Percentiles rank a stretch among this genome's conserved stretches.
These are phyloP conservation scores for Umbelopsis sp. DNA, from an alignment of 192 early-diverging fungal genomes.

Conservation along the genomic window DNA sequence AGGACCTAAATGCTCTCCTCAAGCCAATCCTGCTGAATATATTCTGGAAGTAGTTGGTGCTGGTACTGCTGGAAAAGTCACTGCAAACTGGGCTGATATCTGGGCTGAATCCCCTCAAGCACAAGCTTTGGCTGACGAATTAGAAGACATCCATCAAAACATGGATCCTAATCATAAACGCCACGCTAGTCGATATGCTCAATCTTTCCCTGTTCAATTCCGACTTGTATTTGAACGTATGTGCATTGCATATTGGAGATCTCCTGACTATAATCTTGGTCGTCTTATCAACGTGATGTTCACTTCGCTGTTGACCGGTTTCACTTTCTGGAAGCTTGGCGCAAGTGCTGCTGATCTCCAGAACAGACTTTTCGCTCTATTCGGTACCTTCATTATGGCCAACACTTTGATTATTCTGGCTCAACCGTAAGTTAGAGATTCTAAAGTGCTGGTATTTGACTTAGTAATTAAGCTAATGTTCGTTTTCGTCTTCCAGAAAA, in stretches of 20 bases:
- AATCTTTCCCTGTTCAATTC: constrained; percentile 49
- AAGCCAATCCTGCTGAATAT: constrained; percentile 86
- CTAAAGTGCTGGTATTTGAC: too few species aligned
- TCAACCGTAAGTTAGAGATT: constrained; percentile 42
- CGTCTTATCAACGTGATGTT: constrained; percentile 63
- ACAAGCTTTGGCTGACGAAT: constrained; percentile 40
- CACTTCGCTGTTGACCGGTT: constrained; percentile 62
- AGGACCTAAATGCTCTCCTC: constrained; percentile 61
- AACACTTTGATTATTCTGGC: constrained; percentile 71
- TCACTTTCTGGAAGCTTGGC: constrained; percentile 70
- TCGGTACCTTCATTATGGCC: constrained; percentile 66
- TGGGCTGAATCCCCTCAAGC: constrained; percentile 68
- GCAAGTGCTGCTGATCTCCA: constrained; percentile 58
- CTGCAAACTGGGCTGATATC: constrained; percentile 69
- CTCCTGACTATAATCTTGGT: constrained; percentile 76
- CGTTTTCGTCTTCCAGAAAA: constrained; percentile 14
- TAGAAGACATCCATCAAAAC: constrained; percentile 56
- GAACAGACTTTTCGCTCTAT: constrained; percentile 74
- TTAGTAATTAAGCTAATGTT: background rate
- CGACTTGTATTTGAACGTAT: constrained; percentile 66
- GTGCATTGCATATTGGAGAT: constrained; percentile 69
- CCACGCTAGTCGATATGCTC: constrained; percentile 45
- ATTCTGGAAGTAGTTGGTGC: constrained; percentile 82
- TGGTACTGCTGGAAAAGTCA: constrained; percentile 38
- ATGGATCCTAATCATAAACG: constrained; percentile 34